These are phyloP conservation scores for Fusarium subglutinans DNA, from an alignment of 2,329 filamentous ascomycete species.

Conservation along the genomic window DNA sequence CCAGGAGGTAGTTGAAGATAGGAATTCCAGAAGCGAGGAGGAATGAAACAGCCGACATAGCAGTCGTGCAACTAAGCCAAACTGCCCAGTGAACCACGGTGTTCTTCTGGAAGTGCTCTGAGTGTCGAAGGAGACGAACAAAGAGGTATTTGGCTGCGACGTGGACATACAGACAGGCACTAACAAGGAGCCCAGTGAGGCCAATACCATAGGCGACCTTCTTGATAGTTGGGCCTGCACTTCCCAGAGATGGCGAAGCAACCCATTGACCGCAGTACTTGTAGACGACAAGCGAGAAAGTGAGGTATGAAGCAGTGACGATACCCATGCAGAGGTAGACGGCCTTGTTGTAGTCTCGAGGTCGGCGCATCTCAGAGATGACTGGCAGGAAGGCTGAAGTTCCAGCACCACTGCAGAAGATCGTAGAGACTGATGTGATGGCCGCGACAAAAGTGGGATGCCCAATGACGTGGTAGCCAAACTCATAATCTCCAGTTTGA, in stretches of 20 bases:
- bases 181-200: conserved; percentile 42
- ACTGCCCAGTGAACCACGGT: conserved; percentile 48
- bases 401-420: conserved; percentile 63
- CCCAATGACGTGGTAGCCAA: conserved; percentile 62
- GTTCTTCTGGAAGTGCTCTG: conserved; percentile 49
- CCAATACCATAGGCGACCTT: conserved; percentile 48
- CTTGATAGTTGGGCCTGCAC: conserved; percentile 43
- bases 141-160: conserved; percentile 54
- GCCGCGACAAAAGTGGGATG: conserved; percentile 63
- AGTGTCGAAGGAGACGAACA: conserved; percentile 50
- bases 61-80: conserved; percentile 48
- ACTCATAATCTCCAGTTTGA: conserved; percentile 61
- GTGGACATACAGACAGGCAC: conserved; percentile 49
- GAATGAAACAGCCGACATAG: conserved; percentile 30
- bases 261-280: conserved; percentile 44
- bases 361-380: conserved; percentile 64
- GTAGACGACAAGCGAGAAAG: conserved; percentile 45
- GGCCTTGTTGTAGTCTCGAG: conserved; percentile 41
- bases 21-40: conserved; percentile 39
- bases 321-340: conserved; percentile 36
- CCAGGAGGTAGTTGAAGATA: conserved; percentile 47
- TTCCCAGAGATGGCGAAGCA: conserved; percentile 44
- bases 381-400: conserved; percentile 48
- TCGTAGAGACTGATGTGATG: conserved; percentile 53
- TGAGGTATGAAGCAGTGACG: conserved; percentile 42